Evolutionary conservation across 306 rosid genomes (phyloP), one percentile per base, ranked within the genome.

Genomic region (Trichosanthes cucumerina): DNA sequence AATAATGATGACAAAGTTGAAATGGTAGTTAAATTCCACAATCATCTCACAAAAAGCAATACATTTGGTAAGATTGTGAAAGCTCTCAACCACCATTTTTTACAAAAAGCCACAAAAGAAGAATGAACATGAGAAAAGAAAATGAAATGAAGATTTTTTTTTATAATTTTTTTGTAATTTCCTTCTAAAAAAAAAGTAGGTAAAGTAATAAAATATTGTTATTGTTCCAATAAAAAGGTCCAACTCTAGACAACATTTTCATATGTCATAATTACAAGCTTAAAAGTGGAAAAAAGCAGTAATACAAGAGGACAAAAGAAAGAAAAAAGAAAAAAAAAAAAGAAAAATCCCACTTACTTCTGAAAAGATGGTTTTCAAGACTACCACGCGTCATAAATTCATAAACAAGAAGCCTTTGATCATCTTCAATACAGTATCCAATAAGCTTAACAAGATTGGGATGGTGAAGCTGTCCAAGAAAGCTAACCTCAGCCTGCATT

Each of bases 401-500:
- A 60, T 94, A 94, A 57, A 94, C 98, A 56, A 94, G 96, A 83
- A 94, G 87, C 81, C 97, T 87, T 47, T 92, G 98, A 87, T 94
- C 98, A 88, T 89, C 98, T 89, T 94, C 98, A 60, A 81, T 94
- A 82, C 98, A 94, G 79, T 88, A 94, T 12, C 98, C 98, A 16
- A 94, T 90, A 59, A 94, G 97, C 84, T 92, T 94, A 64, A 94
- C 98, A 71, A 94, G 94, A 87, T 94, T 94, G 53, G 97, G 84
- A 84, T 94, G 98, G 81, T 94, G 98, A 87, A 94, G 98, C 87
- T 94, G 98, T 83, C 98, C 98, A 64, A 92, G 96, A 84, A 94
- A 92, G 87, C 89, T 89, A 68, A 94, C 98, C 80, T 94, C 98
- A 79, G 98, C 98, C 98, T 94, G 93, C 70, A 31, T 6, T 6